Conservation (phyloP, 2,329 filamentous ascomycete genomes). For the Hirsutella minnesotensis region DNA sequence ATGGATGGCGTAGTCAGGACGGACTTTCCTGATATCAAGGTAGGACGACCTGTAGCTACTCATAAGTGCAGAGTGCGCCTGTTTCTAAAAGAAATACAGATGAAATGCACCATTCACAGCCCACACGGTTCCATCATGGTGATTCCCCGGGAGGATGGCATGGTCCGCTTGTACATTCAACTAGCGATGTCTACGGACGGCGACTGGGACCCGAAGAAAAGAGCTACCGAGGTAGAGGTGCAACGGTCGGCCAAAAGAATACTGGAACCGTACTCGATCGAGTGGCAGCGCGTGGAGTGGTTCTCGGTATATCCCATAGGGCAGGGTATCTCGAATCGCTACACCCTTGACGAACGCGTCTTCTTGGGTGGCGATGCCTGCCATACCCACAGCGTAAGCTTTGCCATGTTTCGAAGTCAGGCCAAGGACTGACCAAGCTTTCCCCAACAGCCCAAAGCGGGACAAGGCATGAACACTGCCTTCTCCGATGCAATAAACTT, state of each 20-base stretch:
- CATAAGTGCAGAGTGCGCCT: not conserved
- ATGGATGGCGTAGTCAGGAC: slow-evolving; percentile 64
- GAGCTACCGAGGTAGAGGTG: slow-evolving; percentile 51
- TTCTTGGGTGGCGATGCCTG: slow-evolving; percentile 71
- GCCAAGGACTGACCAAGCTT: too few species aligned
- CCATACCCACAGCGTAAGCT: slow-evolving; percentile 60
- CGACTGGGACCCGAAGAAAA: slow-evolving; percentile 49
- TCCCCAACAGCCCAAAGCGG: slow-evolving; percentile 52
- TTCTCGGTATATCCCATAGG: slow-evolving; percentile 69
- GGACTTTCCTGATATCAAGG: slow-evolving; percentile 68
- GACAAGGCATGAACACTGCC: slow-evolving; percentile 71
- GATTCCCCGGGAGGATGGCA: slow-evolving; percentile 58
- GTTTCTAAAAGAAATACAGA: slow-evolving; percentile 38
- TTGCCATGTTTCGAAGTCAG: too few species aligned
- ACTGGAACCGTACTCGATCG: slow-evolving; percentile 52
- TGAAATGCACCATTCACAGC: slow-evolving; percentile 68
- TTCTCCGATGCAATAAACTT: slow-evolving; percentile 78
- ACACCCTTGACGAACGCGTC: slow-evolving; percentile 56
- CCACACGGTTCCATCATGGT: slow-evolving; percentile 67
- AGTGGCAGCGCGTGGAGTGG: slow-evolving; percentile 59
- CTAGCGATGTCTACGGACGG: slow-evolving; percentile 48
- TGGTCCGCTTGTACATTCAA: slow-evolving; percentile 61
- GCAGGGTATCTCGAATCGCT: slow-evolving; percentile 58
- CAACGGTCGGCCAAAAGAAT: slow-evolving; percentile 55
- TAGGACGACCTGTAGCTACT: slow-evolving; percentile 13